These are phyloP conservation scores for Sugiyamaella pinicola DNA, from an alignment of 1,139 yeast species.

Conservation along the genomic window DNA sequence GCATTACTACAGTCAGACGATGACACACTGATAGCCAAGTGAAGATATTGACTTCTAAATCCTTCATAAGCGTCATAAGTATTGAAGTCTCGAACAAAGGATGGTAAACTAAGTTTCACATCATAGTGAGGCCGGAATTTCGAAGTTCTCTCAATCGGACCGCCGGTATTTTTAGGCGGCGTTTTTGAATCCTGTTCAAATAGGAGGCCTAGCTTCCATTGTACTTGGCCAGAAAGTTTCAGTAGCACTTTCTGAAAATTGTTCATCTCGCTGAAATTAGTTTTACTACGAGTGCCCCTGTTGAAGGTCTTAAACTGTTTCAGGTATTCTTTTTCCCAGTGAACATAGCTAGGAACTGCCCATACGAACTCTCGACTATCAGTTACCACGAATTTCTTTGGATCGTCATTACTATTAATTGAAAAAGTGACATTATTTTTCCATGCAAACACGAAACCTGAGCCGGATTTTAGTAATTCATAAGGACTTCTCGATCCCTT, in stretches of 20 bases:
- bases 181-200: slow-evolving; percentile 47
- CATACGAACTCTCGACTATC: slow-evolving; percentile 67
- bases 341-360: slow-evolving; percentile 57
- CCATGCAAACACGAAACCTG: slow-evolving; percentile 86
- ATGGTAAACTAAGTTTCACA: slow-evolving; percentile 64
- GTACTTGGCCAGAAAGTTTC: slow-evolving; percentile 54
- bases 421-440: slow-evolving; percentile 61
- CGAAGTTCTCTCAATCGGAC: slow-evolving; percentile 47
- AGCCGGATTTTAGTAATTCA: slow-evolving; percentile 60
- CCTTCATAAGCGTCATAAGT: slow-evolving; percentile 75
- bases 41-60: slow-evolving; percentile 77
- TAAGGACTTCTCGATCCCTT: slow-evolving; percentile 83
- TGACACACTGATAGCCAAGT: slow-evolving; percentile 69
- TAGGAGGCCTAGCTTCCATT: slow-evolving; percentile 53
- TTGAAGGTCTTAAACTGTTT: slow-evolving; percentile 28
- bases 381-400: slow-evolving; percentile 63
- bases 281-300: slow-evolving; percentile 29
- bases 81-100: slow-evolving; percentile 49
- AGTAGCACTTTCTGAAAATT: slow-evolving; percentile 51
- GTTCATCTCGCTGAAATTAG: slow-evolving; percentile 34
- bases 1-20: slow-evolving; percentile 43
- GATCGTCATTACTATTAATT: slow-evolving; percentile 64
- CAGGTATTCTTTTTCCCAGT: slow-evolving; percentile 41
- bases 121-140: slow-evolving; percentile 72
- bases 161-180: slow-evolving; percentile 8